Evolutionary conservation across 164 flowering plant species (phyloP).

Genomic region (Umbilicus rupestris): DNA sequence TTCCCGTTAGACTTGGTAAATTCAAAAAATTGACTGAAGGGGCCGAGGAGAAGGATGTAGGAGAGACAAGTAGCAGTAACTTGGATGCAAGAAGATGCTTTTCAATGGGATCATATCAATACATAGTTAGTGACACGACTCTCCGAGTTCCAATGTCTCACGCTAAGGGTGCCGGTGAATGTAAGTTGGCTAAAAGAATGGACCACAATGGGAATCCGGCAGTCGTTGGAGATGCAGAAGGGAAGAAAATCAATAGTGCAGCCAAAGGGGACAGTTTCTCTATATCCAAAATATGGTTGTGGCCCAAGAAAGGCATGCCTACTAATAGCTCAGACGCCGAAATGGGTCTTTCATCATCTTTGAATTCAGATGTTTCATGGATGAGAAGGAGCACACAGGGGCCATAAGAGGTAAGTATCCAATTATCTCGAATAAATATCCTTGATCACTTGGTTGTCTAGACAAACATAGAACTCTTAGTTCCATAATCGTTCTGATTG

Average conservation of each 20-base stretch:
- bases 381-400: slow-evolving; percentile 24
- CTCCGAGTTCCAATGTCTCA: slow-evolving; percentile 28
- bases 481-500: too few species aligned
- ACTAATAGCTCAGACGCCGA: slow-evolving; percentile 23
- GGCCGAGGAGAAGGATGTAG: slow-evolving; percentile 21
- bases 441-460: neutral
- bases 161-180: slow-evolving; percentile 10
- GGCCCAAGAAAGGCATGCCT: slow-evolving; percentile 46
- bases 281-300: slow-evolving; percentile 60
- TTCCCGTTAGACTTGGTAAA: slow-evolving; percentile 28
- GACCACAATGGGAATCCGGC: slow-evolving; percentile 15
- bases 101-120: slow-evolving; percentile 64
- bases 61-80: slow-evolving; percentile 50
- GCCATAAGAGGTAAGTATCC: slow-evolving; percentile 5
- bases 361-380: slow-evolving; percentile 35
- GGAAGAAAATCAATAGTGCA: slow-evolving; percentile 35
- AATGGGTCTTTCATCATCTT: slow-evolving; percentile 22
- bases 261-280: slow-evolving; percentile 52
- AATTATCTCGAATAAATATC: neutral
- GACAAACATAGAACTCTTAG: neutral
- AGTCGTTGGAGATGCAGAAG: slow-evolving; percentile 26
- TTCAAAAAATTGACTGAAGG: slow-evolving; percentile 29
- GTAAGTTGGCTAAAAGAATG: slow-evolving; percentile 2
- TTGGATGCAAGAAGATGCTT: slow-evolving; percentile 62
- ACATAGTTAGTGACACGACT: slow-evolving; percentile 37